Conservation (phyloP, 2,329 filamentous ascomycete genomes). For the Colletotrichum cuscutae region DNA sequence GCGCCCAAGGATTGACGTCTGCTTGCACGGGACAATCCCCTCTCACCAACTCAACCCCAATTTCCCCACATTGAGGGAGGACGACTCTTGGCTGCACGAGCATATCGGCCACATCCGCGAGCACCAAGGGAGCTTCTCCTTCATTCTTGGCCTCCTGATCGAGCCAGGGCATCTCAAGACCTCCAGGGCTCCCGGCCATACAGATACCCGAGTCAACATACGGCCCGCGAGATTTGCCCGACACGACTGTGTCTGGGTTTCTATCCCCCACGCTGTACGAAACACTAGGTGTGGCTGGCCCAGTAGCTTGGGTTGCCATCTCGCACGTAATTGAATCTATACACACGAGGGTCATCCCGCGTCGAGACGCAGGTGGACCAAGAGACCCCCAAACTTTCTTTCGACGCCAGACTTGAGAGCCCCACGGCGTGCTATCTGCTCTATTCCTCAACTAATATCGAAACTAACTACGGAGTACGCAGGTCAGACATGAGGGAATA, state of each 20-base stretch:
- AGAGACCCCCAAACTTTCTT: constrained; percentile 35
- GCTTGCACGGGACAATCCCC: background rate
- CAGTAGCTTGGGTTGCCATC: constrained; percentile 16
- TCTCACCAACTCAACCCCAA: background rate
- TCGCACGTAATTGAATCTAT: constrained; percentile 20
- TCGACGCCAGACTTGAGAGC: constrained; percentile 18
- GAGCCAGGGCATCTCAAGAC: background rate
- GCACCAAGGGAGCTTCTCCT: background rate
- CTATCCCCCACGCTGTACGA: background rate
- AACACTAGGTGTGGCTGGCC: constrained; percentile 18
- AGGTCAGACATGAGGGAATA: background rate
- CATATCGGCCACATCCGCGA: background rate
- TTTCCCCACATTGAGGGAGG: background rate
- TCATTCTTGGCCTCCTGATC: background rate
- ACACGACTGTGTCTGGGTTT: background rate
- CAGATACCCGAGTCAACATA: background rate
- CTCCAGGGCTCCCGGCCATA: background rate
- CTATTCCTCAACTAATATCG: background rate
- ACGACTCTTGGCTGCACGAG: background rate
- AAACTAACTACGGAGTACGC: background rate
- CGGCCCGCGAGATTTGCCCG: background rate
- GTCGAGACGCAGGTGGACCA: constrained; percentile 32
- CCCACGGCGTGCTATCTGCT: background rate
- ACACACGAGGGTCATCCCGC: constrained; percentile 29
- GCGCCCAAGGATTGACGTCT: background rate